Conservation (phyloP, 306 rosid genomes). For the Dalbergia cochinchinensis region DNA sequence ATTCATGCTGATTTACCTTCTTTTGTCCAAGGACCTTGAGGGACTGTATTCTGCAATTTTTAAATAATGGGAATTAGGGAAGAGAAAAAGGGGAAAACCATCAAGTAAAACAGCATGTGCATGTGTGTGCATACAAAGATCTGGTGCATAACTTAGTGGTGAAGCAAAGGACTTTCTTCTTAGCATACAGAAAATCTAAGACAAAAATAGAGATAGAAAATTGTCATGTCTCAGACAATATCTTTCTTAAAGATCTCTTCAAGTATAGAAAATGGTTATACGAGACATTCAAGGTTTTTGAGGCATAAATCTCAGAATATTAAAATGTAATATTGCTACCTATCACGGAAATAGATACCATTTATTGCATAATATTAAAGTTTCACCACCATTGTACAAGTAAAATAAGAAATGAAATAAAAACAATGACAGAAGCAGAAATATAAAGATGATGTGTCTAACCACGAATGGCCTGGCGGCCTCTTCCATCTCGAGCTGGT, state of each 20-base stretch:
- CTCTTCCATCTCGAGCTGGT: conserved; percentile 74
- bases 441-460: conserved; percentile 45
- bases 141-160: conserved; percentile 25
- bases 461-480: conserved; percentile 67
- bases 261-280: conserved; percentile 27
- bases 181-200: conserved; percentile 23
- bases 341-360: conserved; percentile 13
- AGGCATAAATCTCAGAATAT: conserved; percentile 29
- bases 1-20: conserved; percentile 57
- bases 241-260: conserved; percentile 21
- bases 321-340: conserved; percentile 34
- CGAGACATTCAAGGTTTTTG: conserved; percentile 27
- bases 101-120: conserved; percentile 30
- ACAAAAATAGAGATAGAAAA: conserved; percentile 15
- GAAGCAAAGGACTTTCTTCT: conserved; percentile 29
- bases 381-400: conserved; percentile 7
- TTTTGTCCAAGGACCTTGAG: conserved; percentile 67
- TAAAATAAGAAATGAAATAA: conserved; percentile 3
- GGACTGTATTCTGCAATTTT: conserved; percentile 77
- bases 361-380: conserved; percentile 26
- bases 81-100: conserved; percentile 37
- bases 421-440: conserved; percentile 41
- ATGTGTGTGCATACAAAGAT: not conserved
- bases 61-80: conserved; percentile 51
- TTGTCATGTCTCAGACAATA: not conserved